Evolutionary conservation across 345 rosid genomes (phyloP).

Genomic region (Arabidopsis arenosa): DNA sequence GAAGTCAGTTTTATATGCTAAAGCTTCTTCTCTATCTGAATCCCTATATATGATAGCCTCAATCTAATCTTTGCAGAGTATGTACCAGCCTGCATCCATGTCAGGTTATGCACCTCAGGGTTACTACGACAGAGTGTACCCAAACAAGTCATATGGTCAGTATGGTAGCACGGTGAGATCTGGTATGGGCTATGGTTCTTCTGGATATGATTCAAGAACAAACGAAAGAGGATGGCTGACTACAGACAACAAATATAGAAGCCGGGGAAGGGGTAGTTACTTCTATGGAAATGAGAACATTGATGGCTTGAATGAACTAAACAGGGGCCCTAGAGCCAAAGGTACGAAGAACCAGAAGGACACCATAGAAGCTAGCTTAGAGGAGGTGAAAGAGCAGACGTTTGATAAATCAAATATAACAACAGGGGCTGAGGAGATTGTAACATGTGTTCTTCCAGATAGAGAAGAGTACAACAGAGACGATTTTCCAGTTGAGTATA

Average conservation of each 20-base stretch:
- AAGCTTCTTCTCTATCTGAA: background rate
- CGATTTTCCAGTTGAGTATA: slow-evolving; percentile 63
- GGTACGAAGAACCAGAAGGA: slow-evolving; percentile 60
- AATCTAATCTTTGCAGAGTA: slow-evolving; percentile 46
- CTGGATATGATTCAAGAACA: slow-evolving; percentile 61
- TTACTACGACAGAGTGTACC: slow-evolving; percentile 58
- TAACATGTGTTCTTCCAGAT: slow-evolving; percentile 47
- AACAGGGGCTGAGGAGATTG: slow-evolving; percentile 47
- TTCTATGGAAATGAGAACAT: slow-evolving; percentile 57
- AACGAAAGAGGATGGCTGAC: slow-evolving; percentile 62
- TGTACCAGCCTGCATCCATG: slow-evolving; percentile 56
- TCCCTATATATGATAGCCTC: background rate
- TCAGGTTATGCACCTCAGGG: slow-evolving; percentile 62
- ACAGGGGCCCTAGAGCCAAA: slow-evolving; percentile 78
- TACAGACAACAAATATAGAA: slow-evolving; percentile 60
- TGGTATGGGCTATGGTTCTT: slow-evolving; percentile 60
- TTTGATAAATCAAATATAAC: slow-evolving; percentile 40
- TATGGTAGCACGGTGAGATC: slow-evolving; percentile 62
- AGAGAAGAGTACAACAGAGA: slow-evolving; percentile 57
- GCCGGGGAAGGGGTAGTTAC: slow-evolving; percentile 61
- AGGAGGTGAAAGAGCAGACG: slow-evolving; percentile 52
- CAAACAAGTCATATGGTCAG: slow-evolving; percentile 62
- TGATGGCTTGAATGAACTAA: slow-evolving; percentile 78
- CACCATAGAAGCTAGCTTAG: slow-evolving; percentile 38
- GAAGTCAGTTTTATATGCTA: background rate